Evolutionary conservation across 108 stramenopile species (phyloP), one percentile per base, ranked within the genome.

Genomic region (Skeletonema marinoi): DNA sequence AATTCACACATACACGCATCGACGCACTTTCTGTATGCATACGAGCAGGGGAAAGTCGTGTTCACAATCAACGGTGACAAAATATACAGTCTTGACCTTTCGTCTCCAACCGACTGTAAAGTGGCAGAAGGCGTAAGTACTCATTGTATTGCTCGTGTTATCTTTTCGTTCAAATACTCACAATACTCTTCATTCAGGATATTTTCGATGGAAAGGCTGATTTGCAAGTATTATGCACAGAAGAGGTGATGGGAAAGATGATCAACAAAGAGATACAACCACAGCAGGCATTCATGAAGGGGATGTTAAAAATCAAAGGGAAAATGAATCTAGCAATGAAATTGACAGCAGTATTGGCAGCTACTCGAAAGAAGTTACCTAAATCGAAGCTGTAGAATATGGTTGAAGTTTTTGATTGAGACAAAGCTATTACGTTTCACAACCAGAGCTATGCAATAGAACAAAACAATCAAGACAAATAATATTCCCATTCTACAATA

Each of bases 291-390:
- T 84, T 84, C 60, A 84, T 84, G 83, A 80, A 84, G 75, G 83
- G 83, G 33, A 80, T 76, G 72, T 64, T 94, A 10, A 92, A 92
- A 58, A 89, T 94, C 62, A 92, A 94, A 71, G 93, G 93, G 9
- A 94, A 92, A 50, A 92, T 92, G 93, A 85, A 81, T 44, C 65
- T 94, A 41, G 93, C 93, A 0, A 91, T 94, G 91, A 94, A 94
- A 78, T 65, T 94, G 39, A 89, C 87, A 9, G 48, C 88, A 25
- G 84, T 94, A 35, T 62, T 94, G 48, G 86, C 86, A 68, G 93
- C 91, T 10, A 92, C 93, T 2, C 78, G 93, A 67, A 88, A 92
- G 68, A 78, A 78, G 13, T 73, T 92, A 76, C 84, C 86, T 4
- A 32, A 32, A 51, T 60, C 78, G 8, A 83, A 83, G 51, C 63